Conservation (phyloP, 805 yeast species). For the Lachancea waltii region DNA sequence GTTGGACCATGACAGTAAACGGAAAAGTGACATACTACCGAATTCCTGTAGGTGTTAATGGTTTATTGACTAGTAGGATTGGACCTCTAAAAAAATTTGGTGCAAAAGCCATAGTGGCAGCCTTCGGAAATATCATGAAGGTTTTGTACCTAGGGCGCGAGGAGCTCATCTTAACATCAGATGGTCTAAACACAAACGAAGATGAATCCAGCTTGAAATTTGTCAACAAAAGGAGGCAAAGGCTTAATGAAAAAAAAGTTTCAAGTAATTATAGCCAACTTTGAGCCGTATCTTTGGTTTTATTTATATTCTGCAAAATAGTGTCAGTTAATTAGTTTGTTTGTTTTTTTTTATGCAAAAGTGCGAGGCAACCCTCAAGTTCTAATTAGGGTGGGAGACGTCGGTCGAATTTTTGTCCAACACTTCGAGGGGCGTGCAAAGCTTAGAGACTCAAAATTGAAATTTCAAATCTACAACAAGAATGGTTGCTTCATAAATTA, state of each 20-base stretch:
- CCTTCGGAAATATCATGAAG: constrained; percentile 67
- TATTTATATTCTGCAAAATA: too few relatives aligned
- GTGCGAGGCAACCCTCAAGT: too few relatives aligned
- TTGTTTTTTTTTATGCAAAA: too few relatives aligned
- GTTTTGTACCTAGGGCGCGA: constrained; percentile 71
- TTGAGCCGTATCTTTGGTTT: too few relatives aligned
- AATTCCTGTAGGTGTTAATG: constrained; percentile 44
- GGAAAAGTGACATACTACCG: constrained; percentile 58
- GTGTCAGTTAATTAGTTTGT: too few relatives aligned
- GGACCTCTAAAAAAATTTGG: constrained; percentile 68
- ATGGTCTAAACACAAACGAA: constrained; percentile 37
- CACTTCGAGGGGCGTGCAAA: too few relatives aligned
- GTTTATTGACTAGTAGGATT: constrained; percentile 47
- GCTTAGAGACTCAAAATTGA: too few relatives aligned
- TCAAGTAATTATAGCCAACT: constrained; percentile 12
- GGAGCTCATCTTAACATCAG: constrained; percentile 56
- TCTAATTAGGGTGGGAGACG: too few relatives aligned
- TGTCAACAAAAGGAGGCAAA: constrained; percentile 45
- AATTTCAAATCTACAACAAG: too few relatives aligned
- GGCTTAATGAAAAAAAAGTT: constrained; percentile 17
- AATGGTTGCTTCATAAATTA: too few relatives aligned
- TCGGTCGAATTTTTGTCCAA: too few relatives aligned
- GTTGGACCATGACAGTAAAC: constrained; percentile 66
- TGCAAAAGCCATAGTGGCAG: constrained; percentile 66
- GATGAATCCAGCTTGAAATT: constrained; percentile 45